A percentile compares a stretch with the other conserved stretches of the same genome.
Conservation (phyloP, 345 rosid genomes). For the Aurinia saxatilis region DNA sequence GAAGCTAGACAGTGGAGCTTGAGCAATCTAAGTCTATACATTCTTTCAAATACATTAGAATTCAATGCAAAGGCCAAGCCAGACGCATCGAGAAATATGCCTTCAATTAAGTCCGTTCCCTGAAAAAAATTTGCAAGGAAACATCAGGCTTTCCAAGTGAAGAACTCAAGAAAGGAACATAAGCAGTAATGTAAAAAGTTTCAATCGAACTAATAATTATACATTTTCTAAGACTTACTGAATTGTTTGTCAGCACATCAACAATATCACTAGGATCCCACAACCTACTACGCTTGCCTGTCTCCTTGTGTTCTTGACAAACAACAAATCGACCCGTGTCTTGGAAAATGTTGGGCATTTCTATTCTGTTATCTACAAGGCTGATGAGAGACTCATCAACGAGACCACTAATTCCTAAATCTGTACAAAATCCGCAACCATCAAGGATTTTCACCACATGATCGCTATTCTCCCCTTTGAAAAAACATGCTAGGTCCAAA, state of each 20-base stretch:
- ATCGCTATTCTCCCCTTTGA: constrained; percentile 4
- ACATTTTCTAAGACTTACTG: constrained; percentile 4
- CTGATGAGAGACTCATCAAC: constrained; percentile 28
- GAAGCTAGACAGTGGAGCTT: not conserved
- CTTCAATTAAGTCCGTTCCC: constrained; percentile 27
- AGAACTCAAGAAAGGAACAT: not conserved
- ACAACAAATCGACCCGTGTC: constrained; percentile 27
- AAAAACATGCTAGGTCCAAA: constrained; percentile 38
- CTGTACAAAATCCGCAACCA: not conserved
- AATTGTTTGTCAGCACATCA: constrained; percentile 10
- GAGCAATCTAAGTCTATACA: constrained; percentile 19
- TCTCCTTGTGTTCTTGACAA: not conserved
- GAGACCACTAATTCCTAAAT: constrained; percentile 18
- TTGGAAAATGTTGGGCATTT: constrained; percentile 29
- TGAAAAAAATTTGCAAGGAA: not conserved
- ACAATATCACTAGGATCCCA: constrained; percentile 23
- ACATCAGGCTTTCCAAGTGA: not conserved
- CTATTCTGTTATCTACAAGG: not conserved
- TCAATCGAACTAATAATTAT: not conserved
- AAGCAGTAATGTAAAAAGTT: not conserved
- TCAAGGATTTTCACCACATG: constrained; percentile 14
- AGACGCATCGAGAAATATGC: constrained; percentile 17
- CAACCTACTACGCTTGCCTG: constrained; percentile 27
- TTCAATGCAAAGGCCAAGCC: not conserved
- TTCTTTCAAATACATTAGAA: constrained; percentile 15